Conservation (phyloP, 768 basidiomycete genomes). For the Hirschioporus abietinus region DNA sequence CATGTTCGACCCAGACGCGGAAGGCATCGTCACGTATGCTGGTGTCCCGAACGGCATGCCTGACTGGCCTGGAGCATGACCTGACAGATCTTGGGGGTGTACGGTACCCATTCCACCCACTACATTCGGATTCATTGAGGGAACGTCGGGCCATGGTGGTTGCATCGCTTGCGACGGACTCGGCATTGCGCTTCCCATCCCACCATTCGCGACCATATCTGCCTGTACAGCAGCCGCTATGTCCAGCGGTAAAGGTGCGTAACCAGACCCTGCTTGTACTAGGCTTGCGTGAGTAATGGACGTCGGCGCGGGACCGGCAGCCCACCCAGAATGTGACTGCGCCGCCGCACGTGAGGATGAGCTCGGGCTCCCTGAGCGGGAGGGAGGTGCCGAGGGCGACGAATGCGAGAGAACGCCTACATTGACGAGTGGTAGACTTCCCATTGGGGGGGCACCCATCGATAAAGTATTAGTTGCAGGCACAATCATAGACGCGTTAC, state of each 20-base stretch:
- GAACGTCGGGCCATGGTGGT: not conserved
- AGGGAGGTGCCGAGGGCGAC: constrained; percentile 21
- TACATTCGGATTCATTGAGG: not conserved
- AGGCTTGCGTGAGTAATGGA: not conserved
- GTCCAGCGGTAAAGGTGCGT: not conserved
- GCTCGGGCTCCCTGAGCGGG: constrained; percentile 21
- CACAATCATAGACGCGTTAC: not conserved
- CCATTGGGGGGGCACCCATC: not conserved
- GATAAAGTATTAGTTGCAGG: constrained; percentile 1
- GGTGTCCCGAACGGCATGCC: not conserved
- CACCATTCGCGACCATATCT: not conserved
- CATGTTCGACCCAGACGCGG: constrained; percentile 7
- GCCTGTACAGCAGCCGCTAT: not conserved
- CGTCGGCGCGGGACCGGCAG: too few relatives aligned
- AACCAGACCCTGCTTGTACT: not conserved
- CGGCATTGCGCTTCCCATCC: not conserved
- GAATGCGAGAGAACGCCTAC: not conserved
- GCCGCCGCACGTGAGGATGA: not conserved
- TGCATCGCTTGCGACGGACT: not conserved
- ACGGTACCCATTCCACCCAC: not conserved
- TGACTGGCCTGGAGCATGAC: not conserved
- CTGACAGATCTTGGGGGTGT: not conserved
- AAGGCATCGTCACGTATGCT: not conserved
- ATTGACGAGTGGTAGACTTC: not conserved
- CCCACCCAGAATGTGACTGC: not conserved